Evolutionary conservation across 345 rosid species (phyloP).

Genomic region (Populus deltoides): DNA sequence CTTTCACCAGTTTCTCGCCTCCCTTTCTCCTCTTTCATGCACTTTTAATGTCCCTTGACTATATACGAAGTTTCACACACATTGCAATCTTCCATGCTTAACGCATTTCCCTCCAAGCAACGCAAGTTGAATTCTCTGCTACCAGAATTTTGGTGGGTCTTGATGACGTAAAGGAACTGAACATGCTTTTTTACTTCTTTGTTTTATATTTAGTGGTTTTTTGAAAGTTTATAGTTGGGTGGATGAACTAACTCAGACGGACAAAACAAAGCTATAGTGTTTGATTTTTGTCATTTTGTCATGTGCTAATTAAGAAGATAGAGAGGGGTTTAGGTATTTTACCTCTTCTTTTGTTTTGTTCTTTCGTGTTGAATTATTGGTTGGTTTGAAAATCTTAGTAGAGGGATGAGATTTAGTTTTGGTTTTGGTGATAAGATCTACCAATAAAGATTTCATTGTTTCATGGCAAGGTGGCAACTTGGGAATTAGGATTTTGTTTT

Average conservation of each 20-base stretch:
- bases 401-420: slow-evolving; percentile 27
- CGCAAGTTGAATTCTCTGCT: background rate
- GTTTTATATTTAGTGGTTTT: background rate
- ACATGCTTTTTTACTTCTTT: slow-evolving; percentile 22
- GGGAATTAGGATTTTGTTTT: slow-evolving; percentile 4
- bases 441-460: slow-evolving; percentile 41
- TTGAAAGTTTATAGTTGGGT: slow-evolving; percentile 37
- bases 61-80: background rate
- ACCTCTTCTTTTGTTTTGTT: slow-evolving; percentile 3
- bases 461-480: slow-evolving; percentile 16
- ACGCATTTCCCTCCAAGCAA: slow-evolving; percentile 17
- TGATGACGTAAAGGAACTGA: background rate
- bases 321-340: background rate
- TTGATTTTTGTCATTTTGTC: background rate
- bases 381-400: slow-evolving; percentile 32
- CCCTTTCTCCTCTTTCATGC: slow-evolving; percentile 8
- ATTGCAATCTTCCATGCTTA: background rate
- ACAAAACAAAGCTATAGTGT: slow-evolving; percentile 24
- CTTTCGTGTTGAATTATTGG: slow-evolving; percentile 7
- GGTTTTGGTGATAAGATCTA: slow-evolving; percentile 39
- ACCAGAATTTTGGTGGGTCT: background rate
- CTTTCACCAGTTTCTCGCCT: slow-evolving; percentile 6
- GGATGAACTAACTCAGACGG: slow-evolving; percentile 63
- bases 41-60: background rate
- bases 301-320: background rate